Percentiles rank a stretch among this genome's conserved stretches.
Conservation (phyloP, 768 basidiomycete species). For the Daedaleopsis nitida region DNA sequence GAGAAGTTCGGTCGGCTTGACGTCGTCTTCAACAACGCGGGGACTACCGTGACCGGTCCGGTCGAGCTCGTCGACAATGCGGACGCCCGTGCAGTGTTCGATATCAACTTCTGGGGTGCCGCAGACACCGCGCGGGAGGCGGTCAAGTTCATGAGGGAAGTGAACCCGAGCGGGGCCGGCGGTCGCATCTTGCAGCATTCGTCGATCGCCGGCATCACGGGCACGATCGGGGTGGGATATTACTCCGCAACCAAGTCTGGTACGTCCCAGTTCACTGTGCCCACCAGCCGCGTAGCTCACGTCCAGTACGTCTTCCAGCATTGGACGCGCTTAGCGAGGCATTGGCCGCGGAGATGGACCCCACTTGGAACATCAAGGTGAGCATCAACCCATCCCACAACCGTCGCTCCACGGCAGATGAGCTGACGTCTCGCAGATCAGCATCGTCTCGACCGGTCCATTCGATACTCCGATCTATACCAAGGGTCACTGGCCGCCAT, state of each 20-base stretch:
- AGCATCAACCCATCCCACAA: not conserved
- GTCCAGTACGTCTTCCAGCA: not conserved
- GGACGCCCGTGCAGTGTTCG: conserved; percentile 31
- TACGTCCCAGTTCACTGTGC: conserved; percentile 1
- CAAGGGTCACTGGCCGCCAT: not conserved
- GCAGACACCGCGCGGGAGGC: conserved; percentile 27
- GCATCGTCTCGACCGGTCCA: conserved; percentile 10
- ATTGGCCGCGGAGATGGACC: conserved; percentile 14
- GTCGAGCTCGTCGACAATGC: conserved; percentile 30
- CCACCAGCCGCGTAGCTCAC: not conserved
- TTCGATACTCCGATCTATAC: conserved; percentile 9
- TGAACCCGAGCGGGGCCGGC: conserved; percentile 5
- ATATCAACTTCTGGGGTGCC: conserved; percentile 37
- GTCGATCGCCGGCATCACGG: conserved; percentile 3
- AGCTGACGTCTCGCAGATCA: not conserved
- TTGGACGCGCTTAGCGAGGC: conserved; percentile 8
- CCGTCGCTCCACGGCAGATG: not conserved
- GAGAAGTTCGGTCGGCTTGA: too few species aligned
- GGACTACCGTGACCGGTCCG: conserved; percentile 25
- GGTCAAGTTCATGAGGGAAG: too few species aligned
- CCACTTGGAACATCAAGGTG: conserved; percentile 24
- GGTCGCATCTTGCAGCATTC: conserved; percentile 16
- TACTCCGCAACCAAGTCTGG: conserved; percentile 12
- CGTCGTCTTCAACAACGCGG: conserved; percentile 40
- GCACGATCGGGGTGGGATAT: not conserved